Percentiles rank a stretch among this genome's conserved stretches.
Conservation (phyloP, 164 flowering plant species). For the Amborella trichopoda region DNA sequence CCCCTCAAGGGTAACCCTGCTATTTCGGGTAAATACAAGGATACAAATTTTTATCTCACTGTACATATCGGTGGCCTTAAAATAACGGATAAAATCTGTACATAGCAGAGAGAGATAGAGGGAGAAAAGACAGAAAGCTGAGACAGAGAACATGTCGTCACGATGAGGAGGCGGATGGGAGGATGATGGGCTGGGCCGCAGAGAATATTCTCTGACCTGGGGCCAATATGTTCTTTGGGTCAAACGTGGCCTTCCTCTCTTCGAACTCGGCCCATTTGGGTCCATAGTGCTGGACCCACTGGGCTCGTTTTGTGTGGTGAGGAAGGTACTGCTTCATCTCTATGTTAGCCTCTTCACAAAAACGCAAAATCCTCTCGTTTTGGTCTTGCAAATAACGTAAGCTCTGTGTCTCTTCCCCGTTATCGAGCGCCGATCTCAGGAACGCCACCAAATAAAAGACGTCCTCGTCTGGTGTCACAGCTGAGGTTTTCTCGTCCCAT, state of each 20-base stretch:
- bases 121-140: too few species aligned
- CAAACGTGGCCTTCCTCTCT: conserved; percentile 47
- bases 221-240: conserved; percentile 63
- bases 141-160: too few species aligned
- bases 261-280: conserved; percentile 51
- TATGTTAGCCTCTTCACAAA: conserved; percentile 52
- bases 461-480: conserved; percentile 83
- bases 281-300: conserved; percentile 80
- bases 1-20: too few species aligned
- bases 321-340: conserved; percentile 70
- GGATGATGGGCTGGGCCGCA: too few species aligned
- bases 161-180: too few species aligned
- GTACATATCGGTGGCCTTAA: too few species aligned
- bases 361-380: conserved; percentile 57
- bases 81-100: too few species aligned
- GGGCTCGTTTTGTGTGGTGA: conserved; percentile 38
- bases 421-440: conserved; percentile 60
- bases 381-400: conserved; percentile 43
- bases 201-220: conserved; percentile 85
- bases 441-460: conserved; percentile 80
- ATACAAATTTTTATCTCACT: too few species aligned
- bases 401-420: conserved; percentile 43
- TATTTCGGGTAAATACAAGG: too few species aligned
- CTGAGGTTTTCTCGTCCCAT: conserved; percentile 75
- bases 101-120: too few species aligned